Evolutionary conservation across 805 yeast species (phyloP).

Genomic region (Saccharomyces paradoxus): DNA sequence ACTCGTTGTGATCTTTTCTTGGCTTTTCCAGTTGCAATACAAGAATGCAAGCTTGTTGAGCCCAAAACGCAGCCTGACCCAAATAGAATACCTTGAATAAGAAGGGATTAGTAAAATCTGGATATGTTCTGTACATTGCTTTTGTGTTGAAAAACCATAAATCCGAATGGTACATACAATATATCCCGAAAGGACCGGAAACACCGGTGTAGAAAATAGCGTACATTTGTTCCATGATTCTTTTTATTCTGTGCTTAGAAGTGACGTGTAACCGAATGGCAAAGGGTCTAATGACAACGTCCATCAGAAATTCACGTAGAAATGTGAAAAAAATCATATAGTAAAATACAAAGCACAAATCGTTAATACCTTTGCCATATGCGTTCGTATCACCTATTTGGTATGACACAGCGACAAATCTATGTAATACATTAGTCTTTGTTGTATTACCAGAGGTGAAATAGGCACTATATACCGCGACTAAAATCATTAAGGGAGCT

Average conservation of each 20-base stretch:
- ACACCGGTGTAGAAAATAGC: constrained; percentile 65
- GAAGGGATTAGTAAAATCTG: constrained; percentile 62
- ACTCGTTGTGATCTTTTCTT: constrained; percentile 78
- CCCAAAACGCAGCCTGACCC: constrained; percentile 90
- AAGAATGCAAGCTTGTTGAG: constrained; percentile 77
- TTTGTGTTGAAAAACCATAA: constrained; percentile 80
- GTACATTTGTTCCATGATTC: constrained; percentile 87
- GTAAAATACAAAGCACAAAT: constrained; percentile 63
- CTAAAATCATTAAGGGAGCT: constrained; percentile 43
- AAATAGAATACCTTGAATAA: constrained; percentile 70
- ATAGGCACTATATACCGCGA: constrained; percentile 35
- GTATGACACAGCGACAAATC: constrained; percentile 54
- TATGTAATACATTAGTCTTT: constrained; percentile 45
- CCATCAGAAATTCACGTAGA: constrained; percentile 80
- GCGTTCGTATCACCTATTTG: constrained; percentile 44
- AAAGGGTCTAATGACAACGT: constrained; percentile 59
- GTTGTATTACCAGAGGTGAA: constrained; percentile 45
- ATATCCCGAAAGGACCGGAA: constrained; percentile 73
- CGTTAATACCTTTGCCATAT: constrained; percentile 79
- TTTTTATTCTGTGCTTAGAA: constrained; percentile 40
- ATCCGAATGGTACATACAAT: constrained; percentile 70
- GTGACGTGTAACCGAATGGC: constrained; percentile 38
- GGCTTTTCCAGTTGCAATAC: constrained; percentile 79
- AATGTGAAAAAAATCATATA: constrained; percentile 79
- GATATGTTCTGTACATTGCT: constrained; percentile 65